These are phyloP conservation scores for Candida montana DNA, from an alignment of 805 yeast genomes.

Conservation along the genomic window DNA sequence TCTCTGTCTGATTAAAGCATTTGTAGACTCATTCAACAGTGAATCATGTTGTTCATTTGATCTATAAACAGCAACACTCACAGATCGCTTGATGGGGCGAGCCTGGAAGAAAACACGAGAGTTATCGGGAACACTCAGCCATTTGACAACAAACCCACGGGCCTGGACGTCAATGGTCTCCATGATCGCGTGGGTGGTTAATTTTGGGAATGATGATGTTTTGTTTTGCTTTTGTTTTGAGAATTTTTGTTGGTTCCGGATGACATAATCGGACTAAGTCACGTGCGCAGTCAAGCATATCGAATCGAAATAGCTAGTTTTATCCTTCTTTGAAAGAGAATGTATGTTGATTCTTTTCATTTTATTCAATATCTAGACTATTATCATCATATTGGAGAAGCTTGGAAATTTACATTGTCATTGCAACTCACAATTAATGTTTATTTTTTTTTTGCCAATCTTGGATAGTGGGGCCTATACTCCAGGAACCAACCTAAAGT, in stretches of 20 bases:
- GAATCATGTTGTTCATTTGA: constrained; percentile 9
- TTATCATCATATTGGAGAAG: too few relatives aligned
- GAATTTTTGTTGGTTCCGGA: background rate
- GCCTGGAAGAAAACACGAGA: constrained; percentile 72
- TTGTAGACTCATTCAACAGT: background rate
- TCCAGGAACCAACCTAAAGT: too few relatives aligned
- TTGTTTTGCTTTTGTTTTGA: background rate
- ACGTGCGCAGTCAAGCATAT: too few relatives aligned
- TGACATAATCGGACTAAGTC: too few relatives aligned
- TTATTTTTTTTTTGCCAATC: too few relatives aligned
- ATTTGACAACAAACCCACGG: constrained; percentile 82
- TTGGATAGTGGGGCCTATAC: too few relatives aligned
- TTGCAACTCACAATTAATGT: too few relatives aligned
- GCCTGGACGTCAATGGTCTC: constrained; percentile 89
- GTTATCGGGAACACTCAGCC: constrained; percentile 76
- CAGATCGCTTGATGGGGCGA: constrained; percentile 67
- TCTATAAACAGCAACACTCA: constrained; percentile 35
- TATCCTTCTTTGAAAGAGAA: too few relatives aligned
- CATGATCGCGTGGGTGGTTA: constrained; percentile 36
- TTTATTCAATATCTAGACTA: too few relatives aligned
- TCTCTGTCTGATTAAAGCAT: constrained; percentile 20
- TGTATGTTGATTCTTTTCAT: too few relatives aligned
- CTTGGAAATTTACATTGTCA: too few relatives aligned
- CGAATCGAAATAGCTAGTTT: too few relatives aligned
- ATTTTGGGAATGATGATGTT: background rate